Conservation (phyloP, 495 filamentous ascomycete species). For the Penicillium riverlandense region DNA sequence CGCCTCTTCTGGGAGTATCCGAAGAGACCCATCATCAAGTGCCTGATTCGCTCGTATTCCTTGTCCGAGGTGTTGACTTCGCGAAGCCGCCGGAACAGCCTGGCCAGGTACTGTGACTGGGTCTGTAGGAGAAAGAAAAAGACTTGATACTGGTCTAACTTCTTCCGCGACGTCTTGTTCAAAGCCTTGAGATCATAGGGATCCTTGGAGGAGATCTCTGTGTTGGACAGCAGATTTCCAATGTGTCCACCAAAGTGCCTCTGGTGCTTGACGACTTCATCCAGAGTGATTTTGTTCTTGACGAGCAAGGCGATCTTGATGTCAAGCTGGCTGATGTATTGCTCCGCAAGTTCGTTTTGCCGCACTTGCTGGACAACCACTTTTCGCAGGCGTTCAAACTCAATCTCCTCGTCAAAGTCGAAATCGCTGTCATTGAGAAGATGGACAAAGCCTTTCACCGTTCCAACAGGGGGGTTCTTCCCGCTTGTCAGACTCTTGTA, state of each 20-base stretch:
- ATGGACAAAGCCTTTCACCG: constrained; percentile 96
- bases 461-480: constrained; percentile 95
- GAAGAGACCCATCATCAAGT: constrained; percentile 93
- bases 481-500: constrained; percentile 93
- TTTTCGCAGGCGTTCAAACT: constrained; percentile 88
- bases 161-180: constrained; percentile 91
- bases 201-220: constrained; percentile 78
- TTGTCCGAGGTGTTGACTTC: constrained; percentile 84
- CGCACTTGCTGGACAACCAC: constrained; percentile 94
- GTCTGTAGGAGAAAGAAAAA: constrained; percentile 98
- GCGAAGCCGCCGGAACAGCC: constrained; percentile 75
- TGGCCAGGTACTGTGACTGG: constrained; percentile 86
- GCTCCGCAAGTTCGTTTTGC: constrained; percentile 93
- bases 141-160: constrained; percentile 94
- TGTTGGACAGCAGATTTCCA: constrained; percentile 78
- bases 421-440: constrained; percentile 97
- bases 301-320: constrained; percentile 98
- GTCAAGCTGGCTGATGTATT: constrained; percentile 95
- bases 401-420: constrained; percentile 97
- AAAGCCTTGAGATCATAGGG: constrained; percentile 95
- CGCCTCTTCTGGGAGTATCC: constrained; percentile 94
- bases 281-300: constrained; percentile 98
- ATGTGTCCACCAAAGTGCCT: constrained; percentile 92
- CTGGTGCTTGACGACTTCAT: constrained; percentile 96
- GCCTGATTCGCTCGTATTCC: constrained; percentile 85